These are phyloP conservation scores for Moniliella sp. DNA, from an alignment of 1,284 basidiomycete species.

Conservation along the genomic window DNA sequence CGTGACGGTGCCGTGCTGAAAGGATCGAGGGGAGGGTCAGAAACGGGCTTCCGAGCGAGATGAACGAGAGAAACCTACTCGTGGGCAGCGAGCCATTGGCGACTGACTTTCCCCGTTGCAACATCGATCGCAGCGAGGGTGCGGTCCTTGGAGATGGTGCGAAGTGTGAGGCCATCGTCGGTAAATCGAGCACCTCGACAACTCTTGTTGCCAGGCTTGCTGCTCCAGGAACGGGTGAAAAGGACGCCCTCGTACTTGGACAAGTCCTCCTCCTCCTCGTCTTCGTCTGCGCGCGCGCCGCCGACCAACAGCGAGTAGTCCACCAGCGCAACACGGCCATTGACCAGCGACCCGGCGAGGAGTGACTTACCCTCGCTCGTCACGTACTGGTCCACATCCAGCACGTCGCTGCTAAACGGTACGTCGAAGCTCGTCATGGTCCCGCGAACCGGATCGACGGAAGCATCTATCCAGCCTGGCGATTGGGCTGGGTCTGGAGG, in stretches of 20 bases:
- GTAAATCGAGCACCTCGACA: conserved; percentile 17
- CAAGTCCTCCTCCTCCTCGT: conserved; percentile 9
- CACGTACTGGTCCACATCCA: conserved; percentile 72
- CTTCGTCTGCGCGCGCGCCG: conserved; percentile 1
- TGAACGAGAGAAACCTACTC: conserved; percentile 45
- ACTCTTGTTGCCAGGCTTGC: conserved; percentile 8
- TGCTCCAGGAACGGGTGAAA: not conserved
- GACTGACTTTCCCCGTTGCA: conserved; percentile 44
- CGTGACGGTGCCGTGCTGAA: conserved; percentile 15
- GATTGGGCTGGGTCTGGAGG: too few relatives aligned
- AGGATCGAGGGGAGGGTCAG: too few relatives aligned
- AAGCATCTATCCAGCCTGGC: too few relatives aligned
- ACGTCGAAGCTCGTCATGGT: too few relatives aligned
- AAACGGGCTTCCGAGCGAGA: not conserved
- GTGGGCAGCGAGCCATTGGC: conserved; percentile 49
- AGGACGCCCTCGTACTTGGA: not conserved
- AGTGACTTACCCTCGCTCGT: too few relatives aligned
- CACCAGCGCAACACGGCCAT: conserved; percentile 60
- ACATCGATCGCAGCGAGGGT: conserved; percentile 40
- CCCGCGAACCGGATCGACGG: too few relatives aligned
- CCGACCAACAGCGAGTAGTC: conserved; percentile 39
- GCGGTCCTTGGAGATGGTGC: conserved; percentile 63
- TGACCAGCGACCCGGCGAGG: conserved; percentile 47
- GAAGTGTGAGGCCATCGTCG: conserved; percentile 36
- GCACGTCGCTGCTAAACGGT: conserved; percentile 47